A percentile compares a stretch with the other conserved stretches of the same genome.
phyloP scores from a whole-genome alignment of 768 basidiomycete genomes.

The Symmetrospora coprosmae region DNA sequence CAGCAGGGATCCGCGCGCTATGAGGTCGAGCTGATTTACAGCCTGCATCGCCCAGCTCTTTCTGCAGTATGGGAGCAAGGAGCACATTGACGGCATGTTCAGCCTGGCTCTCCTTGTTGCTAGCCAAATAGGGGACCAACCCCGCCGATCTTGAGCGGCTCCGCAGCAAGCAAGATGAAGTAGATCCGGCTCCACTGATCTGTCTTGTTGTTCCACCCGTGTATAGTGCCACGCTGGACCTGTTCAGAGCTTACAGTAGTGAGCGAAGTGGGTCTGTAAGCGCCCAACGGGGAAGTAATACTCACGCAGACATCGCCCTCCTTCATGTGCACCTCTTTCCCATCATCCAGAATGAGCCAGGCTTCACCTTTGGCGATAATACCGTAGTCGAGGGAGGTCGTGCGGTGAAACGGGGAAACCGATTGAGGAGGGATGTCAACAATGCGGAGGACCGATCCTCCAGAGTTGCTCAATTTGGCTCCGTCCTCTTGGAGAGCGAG shows the following conservation, averaged over 20 bases:
- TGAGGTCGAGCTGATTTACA: constrained; percentile 6
- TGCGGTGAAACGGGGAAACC: neutral
- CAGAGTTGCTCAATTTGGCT: neutral
- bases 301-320: constrained; percentile 11
- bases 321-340: constrained; percentile 6
- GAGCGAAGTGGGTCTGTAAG: neutral
- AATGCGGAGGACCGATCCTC: neutral
- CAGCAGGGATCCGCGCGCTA: too few species aligned
- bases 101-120: neutral
- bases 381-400: neutral
- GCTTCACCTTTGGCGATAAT: neutral
- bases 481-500: neutral
- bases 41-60: constrained; percentile 19
- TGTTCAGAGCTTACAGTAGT: too few species aligned
- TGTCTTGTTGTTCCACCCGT: constrained; percentile 12
- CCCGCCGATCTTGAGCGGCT: constrained; percentile 45
- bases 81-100: too few species aligned
- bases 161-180: constrained; percentile 3
- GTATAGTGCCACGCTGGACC: constrained; percentile 13
- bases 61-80: neutral
- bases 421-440: neutral
- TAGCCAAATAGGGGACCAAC: constrained; percentile 35
- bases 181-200: constrained; percentile 14
- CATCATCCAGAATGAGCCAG: constrained; percentile 9
- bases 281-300: neutral